Base-by-base conservation (phyloP, 305 asterid genomes). In the Nicotiana rustica region DNA sequence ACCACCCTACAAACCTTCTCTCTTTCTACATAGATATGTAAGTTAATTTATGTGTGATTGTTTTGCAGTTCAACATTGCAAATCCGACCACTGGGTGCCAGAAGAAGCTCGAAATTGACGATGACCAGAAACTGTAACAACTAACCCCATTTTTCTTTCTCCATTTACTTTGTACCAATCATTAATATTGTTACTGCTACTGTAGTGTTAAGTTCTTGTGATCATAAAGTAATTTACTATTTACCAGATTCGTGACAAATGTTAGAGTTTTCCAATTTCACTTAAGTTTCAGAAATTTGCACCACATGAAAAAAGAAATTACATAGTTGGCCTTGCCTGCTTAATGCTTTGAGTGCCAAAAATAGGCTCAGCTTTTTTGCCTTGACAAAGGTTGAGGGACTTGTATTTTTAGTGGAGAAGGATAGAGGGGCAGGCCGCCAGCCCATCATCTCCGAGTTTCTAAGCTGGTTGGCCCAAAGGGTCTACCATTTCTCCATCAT, bases 71-170 rank as follows among this genome's bases (percentile, higher is more conserved):
- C 84, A 82, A 82, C 84, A 82, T 82, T 21, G 81, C 84, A 41
- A 82, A 82, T 71, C 84, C 84, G 18, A 82, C 84, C 29, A 82
- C 84, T 71, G 84, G 84, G 17, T 82, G 84, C 84, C 84, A 82
- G 75, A 82, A 71, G 81, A 82, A 82, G 75, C 81, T 82, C 19
- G 84, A 82, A 65, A 82, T 82, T 47, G 84, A 82, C 49, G 84
- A 82, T 82, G 84, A 82, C 10, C 84, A 82, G 75, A 82, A 82
- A 47, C 83, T 80, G 82, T 79, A 79, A 71, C 6, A 65, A 71
- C 6, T 56, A 38, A 4, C 10, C 60, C 21, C 33, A 12, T 44
- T 0, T 69, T 56, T 56, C 2, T 17, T n/a, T 38, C n/a, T 38
- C 6, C 10, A 7, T 36, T 67, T 17, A 10, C 18, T 12, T 1